Evolutionary conservation across 2,329 filamentous ascomycete species (phyloP), one percentile per base, ranked within the genome.

Genomic region (Colletotrichum acutatum): DNA sequence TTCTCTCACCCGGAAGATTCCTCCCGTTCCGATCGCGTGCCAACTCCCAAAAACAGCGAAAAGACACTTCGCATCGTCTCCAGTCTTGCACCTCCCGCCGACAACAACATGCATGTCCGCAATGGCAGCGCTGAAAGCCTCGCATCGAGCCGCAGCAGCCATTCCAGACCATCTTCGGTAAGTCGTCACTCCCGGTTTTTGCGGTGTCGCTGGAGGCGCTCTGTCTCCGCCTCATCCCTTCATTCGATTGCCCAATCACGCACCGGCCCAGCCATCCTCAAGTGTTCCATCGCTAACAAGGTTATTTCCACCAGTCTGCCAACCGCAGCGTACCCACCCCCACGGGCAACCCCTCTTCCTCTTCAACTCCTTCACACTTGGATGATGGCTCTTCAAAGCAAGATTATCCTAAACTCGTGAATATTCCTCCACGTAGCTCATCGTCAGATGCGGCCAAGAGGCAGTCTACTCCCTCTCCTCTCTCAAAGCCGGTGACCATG

Each of bases 401-500:
- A 76, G 90, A 92, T 78, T 84, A 89, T 78, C 80, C 85, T 54
- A 88, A 88, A 79, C 80, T 84, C 74, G 86, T 91, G 70, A 90
- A 86, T 78, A 86, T 91, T 76, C 90, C 91, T 75, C 85, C 89
- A 67, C 88, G 91, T 78, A 88, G 84, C 75, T 93, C 92, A 66
- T 90, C 90, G 70, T 85, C 90, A 78, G 92, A 94, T 84, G 89
- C 89, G 71, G 84, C 85, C 68, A 94, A 94, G 83, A 89, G 92
- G 79, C 83, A 88, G 63, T 86, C 85, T 74, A 93, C 88, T 78
- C 91, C 93, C 5, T 95, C 94, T 60, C 93, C 94, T 68, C 86
- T 95, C 63, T 95, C 94, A 7, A 91, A 92, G 81, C 92, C 92
- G 77, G 87, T 90, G 78, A 90, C 87, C 54, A 92, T 91, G 88